Base-by-base conservation (phyloP, 2,329 filamentous ascomycete genomes). In the Aspergillus novofumigatus region DNA sequence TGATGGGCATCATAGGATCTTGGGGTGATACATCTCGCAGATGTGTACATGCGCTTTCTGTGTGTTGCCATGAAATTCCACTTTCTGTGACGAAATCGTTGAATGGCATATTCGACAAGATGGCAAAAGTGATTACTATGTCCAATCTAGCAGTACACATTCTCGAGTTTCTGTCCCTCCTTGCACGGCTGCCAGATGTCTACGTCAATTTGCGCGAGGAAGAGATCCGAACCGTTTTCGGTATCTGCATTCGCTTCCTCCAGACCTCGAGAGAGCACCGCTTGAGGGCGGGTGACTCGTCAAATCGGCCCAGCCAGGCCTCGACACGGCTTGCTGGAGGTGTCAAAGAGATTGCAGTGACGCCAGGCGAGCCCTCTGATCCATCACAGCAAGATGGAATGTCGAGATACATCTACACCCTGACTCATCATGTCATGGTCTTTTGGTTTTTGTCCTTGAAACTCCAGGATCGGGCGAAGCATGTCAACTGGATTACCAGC, bases 401-500 rank as follows among this genome's bases (percentile, higher is more conserved):
- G 51, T 92, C 92, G 4, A 90, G 94, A 72, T 99, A 99, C 71
- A 91, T 99, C 26, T 94, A 95, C 72, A 90, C 92, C 1, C 79
- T 97, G 53, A 93, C 93, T 8, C 96, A 96, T 70, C 92, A 97
- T 71, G 91, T 96, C 65, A 92, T 99, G 63, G 89, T 92, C 1
- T 97, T 96, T 70, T 99, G 94, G 94, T 99, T 97, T 71, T 81
- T 99, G 64, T 90, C 92, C 1, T 74, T 99, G 65, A 93, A 91
- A 68, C 82, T 96, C 52, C 85, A 88, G 41, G 92, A 97, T 69
- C 87, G 94, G 52, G 85, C 88, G 35, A 90, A 86, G 59, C 88
- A 96, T 63, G 92, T 97, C 52, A 86, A 86, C 28, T 96, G 91
- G 90, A 96, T 99, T 62, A 88, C 90, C 10, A 91, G 88, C 67